These are phyloP conservation scores for Diospyros kaki DNA, from an alignment of 148 eudicot species.

Conservation along the genomic window DNA sequence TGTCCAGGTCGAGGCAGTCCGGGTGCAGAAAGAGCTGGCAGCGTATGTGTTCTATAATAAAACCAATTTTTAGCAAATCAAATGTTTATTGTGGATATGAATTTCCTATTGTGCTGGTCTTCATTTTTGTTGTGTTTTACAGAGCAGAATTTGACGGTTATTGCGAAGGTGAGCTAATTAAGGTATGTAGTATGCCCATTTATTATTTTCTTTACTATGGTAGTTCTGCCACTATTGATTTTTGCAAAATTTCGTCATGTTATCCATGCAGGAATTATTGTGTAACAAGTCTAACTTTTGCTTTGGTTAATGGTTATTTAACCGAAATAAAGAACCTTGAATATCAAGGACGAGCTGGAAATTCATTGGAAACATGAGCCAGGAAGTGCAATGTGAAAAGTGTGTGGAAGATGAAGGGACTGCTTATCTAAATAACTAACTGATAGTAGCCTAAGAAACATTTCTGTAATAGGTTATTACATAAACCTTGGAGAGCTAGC, in stretches of 20 bases:
- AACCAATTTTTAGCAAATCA: neutral
- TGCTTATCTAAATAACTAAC: neutral
- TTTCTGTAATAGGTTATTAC: neutral
- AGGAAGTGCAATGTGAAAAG: neutral
- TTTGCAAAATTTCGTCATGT: neutral
- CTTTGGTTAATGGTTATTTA: no score
- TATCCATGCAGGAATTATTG: no score
- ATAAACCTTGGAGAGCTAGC: no score
- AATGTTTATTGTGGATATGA: neutral
- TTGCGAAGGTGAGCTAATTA: slow-evolving; percentile 84
- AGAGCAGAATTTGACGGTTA: slow-evolving; percentile 96
- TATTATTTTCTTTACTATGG: neutral
- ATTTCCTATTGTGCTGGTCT: slow-evolving; percentile 4
- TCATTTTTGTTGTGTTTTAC: slow-evolving; percentile 22
- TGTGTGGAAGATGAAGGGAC: neutral
- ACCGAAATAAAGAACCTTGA: neutral
- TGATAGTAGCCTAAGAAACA: neutral
- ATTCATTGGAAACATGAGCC: neutral
- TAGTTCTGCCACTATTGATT: neutral
- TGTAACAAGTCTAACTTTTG: no score
- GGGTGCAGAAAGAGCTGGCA: slow-evolving; percentile 86
- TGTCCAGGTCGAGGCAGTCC: slow-evolving; percentile 83
- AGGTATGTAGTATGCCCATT: slow-evolving; percentile 35
- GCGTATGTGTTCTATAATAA: slow-evolving; percentile 42
- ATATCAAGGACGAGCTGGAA: neutral